Evolutionary conservation across 2,329 filamentous ascomycete genomes (phyloP), one percentile per base, ranked within the genome.

Genomic region (Calonectria pseudoturangicola): DNA sequence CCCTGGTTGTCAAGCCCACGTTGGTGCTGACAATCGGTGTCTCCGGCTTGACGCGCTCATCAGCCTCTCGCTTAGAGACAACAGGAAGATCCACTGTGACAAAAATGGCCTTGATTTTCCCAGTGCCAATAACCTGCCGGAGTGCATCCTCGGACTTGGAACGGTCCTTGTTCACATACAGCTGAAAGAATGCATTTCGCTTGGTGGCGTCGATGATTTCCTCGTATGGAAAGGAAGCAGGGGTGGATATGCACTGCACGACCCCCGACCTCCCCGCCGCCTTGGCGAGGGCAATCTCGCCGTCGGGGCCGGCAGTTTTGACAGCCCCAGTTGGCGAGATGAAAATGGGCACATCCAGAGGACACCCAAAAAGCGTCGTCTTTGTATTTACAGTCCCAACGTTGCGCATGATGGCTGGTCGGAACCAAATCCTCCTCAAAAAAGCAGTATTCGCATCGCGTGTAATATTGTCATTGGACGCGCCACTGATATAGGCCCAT

Each of bases 191-290:
- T 4, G 73, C 64, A 10, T 73, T 65, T 4, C 51, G 21, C 4
- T 64, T 48, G 0, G 74, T 76, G 13, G 68, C 75, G 3, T 71
- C 74, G 68, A 86, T 83, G 36, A 93, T 88, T 67, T 92, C 90
- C 1, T 85, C 80, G 45, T 92, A 84, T 0, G 90, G 86, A 75
- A 88, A 93, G 0, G 89, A 91, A 1, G 91, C 90, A 64, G 89
- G 91, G 15, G 91, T 93, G 18, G 89, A 91, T 51, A 93, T 85
- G 64, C 89, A 89, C 77, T 92, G 90, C 36, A 92, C 87, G 8
- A 92, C 87, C 0, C 89, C 88, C 16, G 86, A 83, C 2, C 78
- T 82, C 65, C 58, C 68, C 12, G 77, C 77, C 33, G 64, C 77
- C 28, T 56, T 66, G 9, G 76, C 77, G 1, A 77, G 25, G 9